A percentile compares a stretch with the other conserved stretches of the same genome.
Conservation (phyloP, 2,329 filamentous ascomycete genomes). For the Thelonectria olida region DNA sequence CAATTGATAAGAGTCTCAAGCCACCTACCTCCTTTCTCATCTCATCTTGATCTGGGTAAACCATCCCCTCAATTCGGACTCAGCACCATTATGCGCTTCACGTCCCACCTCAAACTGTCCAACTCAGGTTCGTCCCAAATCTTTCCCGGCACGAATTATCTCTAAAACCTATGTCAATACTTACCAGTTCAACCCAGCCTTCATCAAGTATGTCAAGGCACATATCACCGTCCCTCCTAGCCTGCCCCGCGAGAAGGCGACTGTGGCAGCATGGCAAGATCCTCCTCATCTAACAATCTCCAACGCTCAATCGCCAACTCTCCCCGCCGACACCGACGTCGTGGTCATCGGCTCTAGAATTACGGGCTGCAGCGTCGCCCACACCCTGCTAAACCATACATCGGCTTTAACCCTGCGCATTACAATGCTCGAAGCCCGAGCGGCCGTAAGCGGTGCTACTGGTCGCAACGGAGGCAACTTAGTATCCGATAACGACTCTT, state of each 20-base stretch:
- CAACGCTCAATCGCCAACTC: constrained; percentile 27
- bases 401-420: constrained; percentile 18
- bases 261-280: constrained; percentile 21
- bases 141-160: too few species aligned
- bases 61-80: too few species aligned
- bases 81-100: too few species aligned
- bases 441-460: constrained; percentile 41
- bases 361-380: constrained; percentile 39
- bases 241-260: constrained; percentile 23
- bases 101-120: too few species aligned
- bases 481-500: constrained; percentile 47
- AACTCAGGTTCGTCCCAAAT: too few species aligned
- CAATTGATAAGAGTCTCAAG: too few species aligned
- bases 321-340: constrained; percentile 32
- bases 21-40: too few species aligned
- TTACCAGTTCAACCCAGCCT: constrained; percentile 15
- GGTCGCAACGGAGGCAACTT: constrained; percentile 44
- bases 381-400: constrained; percentile 33
- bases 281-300: constrained; percentile 34
- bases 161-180: too few species aligned
- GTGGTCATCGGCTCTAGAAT: constrained; percentile 43
- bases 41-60: too few species aligned
- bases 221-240: constrained; percentile 14
- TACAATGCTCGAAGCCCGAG: constrained; percentile 41
- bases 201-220: constrained; percentile 16